These are phyloP conservation scores for Pontederia paniculata DNA, from an alignment of 176 grass and related monocot species.

Conservation along the genomic window DNA sequence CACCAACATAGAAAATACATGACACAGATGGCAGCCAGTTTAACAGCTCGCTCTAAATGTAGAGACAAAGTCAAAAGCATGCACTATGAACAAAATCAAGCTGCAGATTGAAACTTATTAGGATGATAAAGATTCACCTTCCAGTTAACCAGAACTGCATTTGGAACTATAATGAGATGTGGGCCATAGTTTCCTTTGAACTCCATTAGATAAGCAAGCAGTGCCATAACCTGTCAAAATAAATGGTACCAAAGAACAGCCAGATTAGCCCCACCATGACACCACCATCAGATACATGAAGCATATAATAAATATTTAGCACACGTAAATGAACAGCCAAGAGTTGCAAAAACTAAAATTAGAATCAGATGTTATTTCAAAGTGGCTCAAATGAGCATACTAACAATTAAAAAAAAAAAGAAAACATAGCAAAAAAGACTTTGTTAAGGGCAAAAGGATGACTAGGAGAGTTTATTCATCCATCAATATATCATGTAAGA, in stretches of 20 bases:
- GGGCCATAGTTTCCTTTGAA: conserved; percentile 99
- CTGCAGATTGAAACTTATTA: conserved; percentile 7
- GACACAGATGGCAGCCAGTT: conserved; percentile 92
- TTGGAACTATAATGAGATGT: conserved; percentile 98
- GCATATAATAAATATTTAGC: too few relatives aligned
- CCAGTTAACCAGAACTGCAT: conserved; percentile 99
- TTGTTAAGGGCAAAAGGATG: too few relatives aligned
- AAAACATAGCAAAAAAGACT: too few relatives aligned
- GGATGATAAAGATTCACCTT: conserved; percentile 53
- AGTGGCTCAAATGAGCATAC: too few relatives aligned
- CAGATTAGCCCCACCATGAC: background rate
- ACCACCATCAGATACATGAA: too few relatives aligned
- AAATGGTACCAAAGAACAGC: conserved; percentile 12
- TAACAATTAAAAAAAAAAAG: too few relatives aligned
- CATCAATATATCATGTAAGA: too few relatives aligned
- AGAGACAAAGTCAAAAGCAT: conserved; percentile 26
- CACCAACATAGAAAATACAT: conserved; percentile 99
- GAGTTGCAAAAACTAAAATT: too few relatives aligned
- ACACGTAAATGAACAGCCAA: too few relatives aligned
- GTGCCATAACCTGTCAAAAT: conserved; percentile 78
- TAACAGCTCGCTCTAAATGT: conserved; percentile 80
- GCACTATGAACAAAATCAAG: background rate
- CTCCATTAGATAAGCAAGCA: conserved; percentile 97
- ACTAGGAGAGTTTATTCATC: too few relatives aligned
- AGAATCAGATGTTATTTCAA: too few relatives aligned